phyloP scores from a whole-genome alignment of 164 flowering plant genomes.

The Sedum album region DNA sequence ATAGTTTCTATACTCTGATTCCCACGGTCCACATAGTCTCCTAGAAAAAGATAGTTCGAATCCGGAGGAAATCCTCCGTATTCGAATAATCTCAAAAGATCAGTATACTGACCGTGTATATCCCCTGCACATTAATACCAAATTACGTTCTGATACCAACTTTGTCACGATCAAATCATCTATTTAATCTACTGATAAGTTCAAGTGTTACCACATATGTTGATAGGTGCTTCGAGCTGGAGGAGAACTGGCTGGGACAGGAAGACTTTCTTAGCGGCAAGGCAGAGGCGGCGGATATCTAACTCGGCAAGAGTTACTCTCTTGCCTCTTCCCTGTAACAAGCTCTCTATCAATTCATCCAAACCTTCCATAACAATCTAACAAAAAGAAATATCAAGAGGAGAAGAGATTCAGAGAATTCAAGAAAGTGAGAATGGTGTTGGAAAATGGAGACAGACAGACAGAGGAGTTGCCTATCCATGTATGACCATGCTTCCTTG shows the following conservation, averaged over 20 bases:
- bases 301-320: constrained; percentile 67
- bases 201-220: constrained; percentile 45
- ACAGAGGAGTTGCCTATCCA: neutral
- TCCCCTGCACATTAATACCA: constrained; percentile 1
- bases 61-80: constrained; percentile 9
- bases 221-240: constrained; percentile 51
- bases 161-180: neutral
- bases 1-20: constrained; percentile 11
- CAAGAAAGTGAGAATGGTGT: neutral
- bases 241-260: constrained; percentile 67
- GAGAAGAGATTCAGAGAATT: neutral
- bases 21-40: constrained; percentile 12
- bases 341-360: constrained; percentile 68
- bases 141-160: neutral
- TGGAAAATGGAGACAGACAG: neutral
- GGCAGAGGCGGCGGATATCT: constrained; percentile 78
- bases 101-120: constrained; percentile 8
- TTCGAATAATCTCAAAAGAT: constrained; percentile 8
- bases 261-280: constrained; percentile 65
- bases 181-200: too few relatives aligned
- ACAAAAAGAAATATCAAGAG: neutral
- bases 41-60: constrained; percentile 9
- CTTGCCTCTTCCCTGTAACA: constrained; percentile 62
- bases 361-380: constrained; percentile 25
- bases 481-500: neutral